Base-by-base conservation (phyloP, 2,329 filamentous ascomycete species). In the Talaromyces sp. region DNA sequence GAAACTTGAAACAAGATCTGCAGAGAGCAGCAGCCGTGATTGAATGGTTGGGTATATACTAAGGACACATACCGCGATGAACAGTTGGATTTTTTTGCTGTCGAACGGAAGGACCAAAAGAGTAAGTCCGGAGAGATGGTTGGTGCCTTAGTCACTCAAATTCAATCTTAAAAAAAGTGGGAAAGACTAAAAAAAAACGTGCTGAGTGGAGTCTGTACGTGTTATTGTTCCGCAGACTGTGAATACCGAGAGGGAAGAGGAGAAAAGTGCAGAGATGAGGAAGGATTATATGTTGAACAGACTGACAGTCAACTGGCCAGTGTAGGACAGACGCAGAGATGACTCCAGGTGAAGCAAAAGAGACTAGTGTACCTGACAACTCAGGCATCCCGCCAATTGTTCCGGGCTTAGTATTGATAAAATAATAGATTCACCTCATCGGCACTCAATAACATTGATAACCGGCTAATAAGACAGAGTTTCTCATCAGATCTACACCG, bases 61-160 rank as follows among this genome's bases (percentile, higher is more conserved):
- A 15, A 17, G 13, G 31, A 25, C 4, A 46, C n/a, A 4, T 51
- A 39, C 19, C 10, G 48, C 22, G 19, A n/a, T 52, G 48, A 28
- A 52, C 48, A 51, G 19, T 5, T 13, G 25, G 15, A 22, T n/a
- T 54, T 53, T 36, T 36, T 22, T 17, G 21, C 9, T 21, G 36
- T 37, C 46, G 33, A 37, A 35, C 58, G 63, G 61, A 57, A 59
- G 28, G 53, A 60, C 63, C 51, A 61, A 64, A 64, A 56, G 53
- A 63, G 63, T 59, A 64, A 62, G 60, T 61, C 64, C 61, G 63
- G 57, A 60, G 57, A 59, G 48, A 46, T 35, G 45, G 39, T 45
- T 35, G 45, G 39, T 45, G 36, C n/a, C 21, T 52, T 41, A 57
- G 45, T 43, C 52, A 43, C 25, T 7, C 3, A n/a, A n/a, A n/a